Evolutionary conservation across 2,329 filamentous ascomycete genomes (phyloP), one percentile per base, ranked within the genome.

Genomic region (Arthrobotrys entomopaga): DNA sequence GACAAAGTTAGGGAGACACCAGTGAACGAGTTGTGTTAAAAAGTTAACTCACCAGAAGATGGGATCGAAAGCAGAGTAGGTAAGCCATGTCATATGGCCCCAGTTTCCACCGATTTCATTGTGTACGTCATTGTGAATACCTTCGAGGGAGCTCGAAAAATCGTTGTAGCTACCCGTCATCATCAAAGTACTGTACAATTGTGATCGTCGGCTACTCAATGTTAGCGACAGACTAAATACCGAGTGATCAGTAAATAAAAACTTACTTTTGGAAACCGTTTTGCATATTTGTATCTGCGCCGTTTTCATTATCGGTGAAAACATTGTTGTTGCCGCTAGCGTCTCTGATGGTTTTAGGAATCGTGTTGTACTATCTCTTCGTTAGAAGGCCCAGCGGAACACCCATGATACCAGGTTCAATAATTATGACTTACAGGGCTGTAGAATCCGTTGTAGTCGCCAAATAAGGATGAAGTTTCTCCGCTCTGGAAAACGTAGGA

Each of bases 21-120:
- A 76, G 38, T n/a, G n/a, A n/a, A 15, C 10, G 24, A 22, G 15
- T 15, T 6, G 16, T 26, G 15, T 46, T 16, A 34, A 10, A 3
- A 15, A 3, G 20, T 42, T 38, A 3, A 19, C 15, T 19, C 77
- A 58, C 77, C 77, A 79, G 73, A 80, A 80, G 29, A 80, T 78
- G 1, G 78, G 77, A 46, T 80, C 79, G 52, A 79, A 79, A n/a
- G 78, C 76, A 34, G 78, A 71, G 43, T 76, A 77, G 10, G 77
- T 60, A n/a, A 79, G 60, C 24, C 69, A 77, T 6, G 74, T 59
- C 78, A 79, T 80, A 49, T 78, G 75, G 3, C 78, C 78, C 40
- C 64, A 29, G 40, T 65, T 46, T 15, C 63, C 72, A 43, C 76
- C 71, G 7, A 74, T 56, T n/a, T 57, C 46, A 57, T 59, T 66